Evolutionary conservation across 306 rosid species (phyloP), one percentile per base, ranked within the genome.

Genomic region (Trifolium subterraneum): DNA sequence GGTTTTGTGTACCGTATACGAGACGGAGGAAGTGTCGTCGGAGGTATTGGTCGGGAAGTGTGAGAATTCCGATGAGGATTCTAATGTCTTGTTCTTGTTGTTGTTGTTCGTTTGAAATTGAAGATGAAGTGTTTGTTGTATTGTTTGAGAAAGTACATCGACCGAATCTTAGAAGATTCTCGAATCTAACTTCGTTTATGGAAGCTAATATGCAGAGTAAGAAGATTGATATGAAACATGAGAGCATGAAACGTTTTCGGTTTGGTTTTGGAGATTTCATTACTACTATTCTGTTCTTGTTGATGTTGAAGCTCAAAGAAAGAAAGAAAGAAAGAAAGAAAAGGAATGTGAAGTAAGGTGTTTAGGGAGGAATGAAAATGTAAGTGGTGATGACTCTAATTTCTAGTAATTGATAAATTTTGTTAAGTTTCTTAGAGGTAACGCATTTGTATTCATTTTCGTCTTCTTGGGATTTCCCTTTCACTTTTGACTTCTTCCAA

Each of bases 1-100:
- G 71, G 8, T 73, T 16, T 23, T 94, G 99, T 0, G 97, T 87
- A 36, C 97, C 96, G 65, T 94, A 94, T 66, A 94, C 85, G 3
- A 90, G 78, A 8, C 99, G 95, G 39, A 94, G 96, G 84, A 94
- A 94, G 85, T 94, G 89, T n/a, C 99, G 96, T 4, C 89, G 86
- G 1, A 86, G 84, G 92, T 94, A 90, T 22, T 94, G 99, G 82
- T 94, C 99, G 4, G 99, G 95, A 16, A 92, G 93, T 1, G 99
- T 94, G 39, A 88, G 91, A 39, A 94, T 80, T 39, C 96, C 92
- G 63, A 94, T 83, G 69, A 94, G 93, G 18, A 94, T 81, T 22
- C 99, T 80, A 12, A 87, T 84, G 5, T 87, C 90, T 1, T 78
- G 78, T 0, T 87, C 90, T 1, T 78, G 78, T 0, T 56, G 16